Evolutionary conservation across 2,329 filamentous ascomycete genomes (phyloP), one percentile per base, ranked within the genome.

Genomic region (Xylariaceae sp.): DNA sequence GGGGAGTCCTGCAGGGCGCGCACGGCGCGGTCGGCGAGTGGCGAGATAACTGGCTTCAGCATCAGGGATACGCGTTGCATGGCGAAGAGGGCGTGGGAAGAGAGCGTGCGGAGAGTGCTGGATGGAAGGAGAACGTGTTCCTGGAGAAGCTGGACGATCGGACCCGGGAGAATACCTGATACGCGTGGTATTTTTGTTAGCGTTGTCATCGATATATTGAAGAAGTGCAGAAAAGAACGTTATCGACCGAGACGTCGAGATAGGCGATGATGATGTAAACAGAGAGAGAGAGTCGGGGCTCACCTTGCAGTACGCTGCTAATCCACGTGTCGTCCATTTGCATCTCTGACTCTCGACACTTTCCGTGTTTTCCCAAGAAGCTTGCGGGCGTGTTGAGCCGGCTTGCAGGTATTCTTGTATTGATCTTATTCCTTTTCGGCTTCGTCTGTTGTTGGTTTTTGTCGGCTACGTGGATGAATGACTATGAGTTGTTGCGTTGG

Each of bases 91-190:
- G 75, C 64, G 11, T 76, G 71, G 17, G 71, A 72, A 52, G 72
- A 72, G 64, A 77, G 58, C 30, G 73, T 63, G 64, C 79, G 79
- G 11, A 82, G 61, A 6, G 79, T 76, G 4, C 79, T 77, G 53
- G 68, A 13, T 76, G 76, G 68, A 76, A 73, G 57, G 53, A 83
- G 73, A 60, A 82, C 66, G 72, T 83, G 74, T 49, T 75, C 75
- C 68, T 80, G 71, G 57, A 82, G 71, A 56, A 76, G 70, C 55
- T 74, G 72, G 62, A 75, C 70, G 54, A 77, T 70, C 53, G 78
- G 74, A n/a, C 80, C 73, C 41, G 78, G 76, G 53, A 81, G 73
- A 58, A 82, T 61, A 66, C 68, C 71, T 73, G 61, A 8, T 13
- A 30, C 23, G 23, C 55, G 18, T 45, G 48, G 10, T n/a, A 9